A percentile compares a stretch with the other conserved stretches of the same genome.
phyloP scores from a whole-genome alignment of 164 flowering plant species.

The Stephania cephalantha region DNA sequence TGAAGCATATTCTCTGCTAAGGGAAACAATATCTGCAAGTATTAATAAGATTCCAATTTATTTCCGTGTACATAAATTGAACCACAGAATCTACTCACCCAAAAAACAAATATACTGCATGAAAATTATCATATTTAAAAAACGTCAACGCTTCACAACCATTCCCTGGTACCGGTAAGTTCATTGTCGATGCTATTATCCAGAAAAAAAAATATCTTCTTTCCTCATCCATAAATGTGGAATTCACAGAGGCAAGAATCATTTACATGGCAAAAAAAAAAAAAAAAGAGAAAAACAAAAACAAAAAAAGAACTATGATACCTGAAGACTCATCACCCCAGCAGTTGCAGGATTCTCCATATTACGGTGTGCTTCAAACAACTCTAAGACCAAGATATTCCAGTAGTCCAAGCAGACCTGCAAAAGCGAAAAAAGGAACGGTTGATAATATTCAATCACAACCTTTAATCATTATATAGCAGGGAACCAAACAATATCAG shows the following conservation, averaged over 20 bases:
- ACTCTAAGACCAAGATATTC: constrained; percentile 82
- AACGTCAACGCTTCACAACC: neutral
- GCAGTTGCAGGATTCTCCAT: constrained; percentile 72
- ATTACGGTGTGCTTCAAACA: constrained; percentile 78
- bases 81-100: neutral
- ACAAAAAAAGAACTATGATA: constrained; percentile 11
- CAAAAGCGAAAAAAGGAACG: neutral
- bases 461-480: neutral
- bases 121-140: too few relatives aligned
- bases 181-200: neutral
- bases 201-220: neutral
- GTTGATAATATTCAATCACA: neutral
- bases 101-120: neutral
- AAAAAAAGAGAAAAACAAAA: neutral
- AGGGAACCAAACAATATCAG: neutral
- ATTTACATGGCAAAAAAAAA: neutral
- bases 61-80: neutral
- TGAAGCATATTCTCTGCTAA: neutral
- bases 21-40: neutral
- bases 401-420: constrained; percentile 99
- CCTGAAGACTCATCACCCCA: constrained; percentile 84
- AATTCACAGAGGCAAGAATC: neutral
- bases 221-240: neutral
- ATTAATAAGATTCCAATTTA: neutral
- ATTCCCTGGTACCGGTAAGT: neutral